phyloP scores from a whole-genome alignment of 305 asterid species.

The Solanum hybrid region DNA sequence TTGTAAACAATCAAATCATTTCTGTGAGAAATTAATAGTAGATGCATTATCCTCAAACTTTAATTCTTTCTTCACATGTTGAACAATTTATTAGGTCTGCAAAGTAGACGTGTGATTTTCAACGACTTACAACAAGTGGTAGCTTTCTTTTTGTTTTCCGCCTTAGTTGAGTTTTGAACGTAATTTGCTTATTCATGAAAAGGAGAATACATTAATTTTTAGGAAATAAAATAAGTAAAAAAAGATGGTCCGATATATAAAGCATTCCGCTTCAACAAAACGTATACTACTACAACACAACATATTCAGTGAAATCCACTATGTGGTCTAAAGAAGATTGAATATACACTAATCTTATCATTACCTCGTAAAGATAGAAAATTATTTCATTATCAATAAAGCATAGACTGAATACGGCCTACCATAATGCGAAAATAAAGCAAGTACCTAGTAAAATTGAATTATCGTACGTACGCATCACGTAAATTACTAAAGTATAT shows the following conservation, averaged over 20 bases:
- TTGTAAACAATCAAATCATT: background rate
- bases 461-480: background rate
- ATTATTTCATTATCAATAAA: too few relatives aligned
- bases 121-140: background rate
- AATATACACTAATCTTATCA: too few relatives aligned
- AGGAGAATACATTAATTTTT: background rate
- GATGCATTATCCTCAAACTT: background rate
- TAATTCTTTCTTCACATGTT: background rate
- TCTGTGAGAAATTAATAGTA: background rate
- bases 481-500: background rate
- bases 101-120: background rate
- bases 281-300: background rate
- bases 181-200: background rate
- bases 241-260: background rate
- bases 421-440: background rate
- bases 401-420: too few relatives aligned
- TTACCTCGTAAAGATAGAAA: background rate
- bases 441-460: background rate
- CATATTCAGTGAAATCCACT: too few relatives aligned
- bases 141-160: background rate
- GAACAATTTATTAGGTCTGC: background rate
- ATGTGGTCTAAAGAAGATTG: rapidly evolving
- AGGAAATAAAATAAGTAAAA: background rate
- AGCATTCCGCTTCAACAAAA: too few relatives aligned
- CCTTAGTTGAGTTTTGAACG: background rate